Evolutionary conservation across 164 flowering plant genomes (phyloP).

Genomic region (Vitis cinerea): DNA sequence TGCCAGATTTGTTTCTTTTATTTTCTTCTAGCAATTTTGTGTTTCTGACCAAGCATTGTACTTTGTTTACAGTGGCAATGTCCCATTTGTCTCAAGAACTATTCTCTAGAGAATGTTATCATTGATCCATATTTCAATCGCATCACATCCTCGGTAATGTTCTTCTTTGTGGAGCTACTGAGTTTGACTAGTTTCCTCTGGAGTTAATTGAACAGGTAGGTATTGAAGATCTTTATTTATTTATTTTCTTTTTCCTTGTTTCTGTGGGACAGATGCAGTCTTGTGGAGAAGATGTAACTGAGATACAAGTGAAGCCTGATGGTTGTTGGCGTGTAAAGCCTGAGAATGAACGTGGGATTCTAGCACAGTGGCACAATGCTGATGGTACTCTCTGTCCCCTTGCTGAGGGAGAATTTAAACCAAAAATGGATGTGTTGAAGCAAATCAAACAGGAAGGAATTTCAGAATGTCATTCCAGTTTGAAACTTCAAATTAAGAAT

Average conservation of each 20-base stretch:
- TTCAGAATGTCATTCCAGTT: slow-evolving; percentile 59
- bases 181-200: not conserved
- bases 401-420: slow-evolving; percentile 35
- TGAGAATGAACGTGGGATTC: slow-evolving; percentile 59
- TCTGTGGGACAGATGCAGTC: slow-evolving; percentile 51
- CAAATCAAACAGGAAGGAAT: slow-evolving; percentile 67
- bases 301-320: slow-evolving; percentile 93
- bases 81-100: slow-evolving; percentile 93
- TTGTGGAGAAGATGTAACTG: slow-evolving; percentile 89
- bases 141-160: slow-evolving; percentile 68
- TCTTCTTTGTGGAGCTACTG: slow-evolving; percentile 4
- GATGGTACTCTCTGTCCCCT: slow-evolving; percentile 63
- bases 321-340: slow-evolving; percentile 93
- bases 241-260: not conserved
- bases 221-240: no score
- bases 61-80: slow-evolving; percentile 91
- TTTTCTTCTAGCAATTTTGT: not conserved
- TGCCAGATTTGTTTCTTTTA: not conserved
- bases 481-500: slow-evolving; percentile 74
- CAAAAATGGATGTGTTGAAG: slow-evolving; percentile 39
- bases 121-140: slow-evolving; percentile 94
- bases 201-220: no score
- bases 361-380: slow-evolving; percentile 74
- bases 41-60: slow-evolving; percentile 1
- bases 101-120: slow-evolving; percentile 73